Percentiles rank a stretch among this genome's conserved stretches.
Conservation (phyloP, 208 protist species). For the Kentomonas sorsogonicus region DNA sequence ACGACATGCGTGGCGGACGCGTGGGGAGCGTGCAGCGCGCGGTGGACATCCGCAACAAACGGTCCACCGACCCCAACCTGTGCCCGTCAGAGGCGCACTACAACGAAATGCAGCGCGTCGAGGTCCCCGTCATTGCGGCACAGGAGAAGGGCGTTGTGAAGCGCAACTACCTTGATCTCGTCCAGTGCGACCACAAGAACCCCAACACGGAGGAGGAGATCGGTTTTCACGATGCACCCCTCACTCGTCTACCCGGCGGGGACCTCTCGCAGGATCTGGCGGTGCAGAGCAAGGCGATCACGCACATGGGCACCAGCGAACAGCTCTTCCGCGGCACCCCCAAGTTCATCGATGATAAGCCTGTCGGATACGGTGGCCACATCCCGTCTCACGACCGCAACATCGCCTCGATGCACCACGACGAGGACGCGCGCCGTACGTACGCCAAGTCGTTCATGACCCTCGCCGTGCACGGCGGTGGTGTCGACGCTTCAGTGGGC, state of each 20-base stretch:
- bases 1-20: slow-evolving; percentile 51
- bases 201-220: slow-evolving; percentile 59
- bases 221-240: slow-evolving; percentile 37
- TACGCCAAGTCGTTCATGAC: slow-evolving; percentile 90
- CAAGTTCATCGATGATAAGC: slow-evolving; percentile 46
- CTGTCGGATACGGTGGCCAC: slow-evolving; percentile 61
- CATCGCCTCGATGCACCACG: slow-evolving; percentile 33
- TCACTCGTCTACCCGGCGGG: slow-evolving; percentile 31
- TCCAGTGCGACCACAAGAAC: slow-evolving; percentile 66
- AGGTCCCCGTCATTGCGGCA: slow-evolving; percentile 17
- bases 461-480: slow-evolving; percentile 78
- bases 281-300: slow-evolving; percentile 70
- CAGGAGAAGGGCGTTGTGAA: slow-evolving; percentile 36
- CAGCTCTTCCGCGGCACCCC: slow-evolving; percentile 67
- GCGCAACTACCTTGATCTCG: slow-evolving; percentile 74
- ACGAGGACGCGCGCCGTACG: slow-evolving; percentile 45
- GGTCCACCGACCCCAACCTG: slow-evolving; percentile 44
- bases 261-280: slow-evolving; percentile 39
- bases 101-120: slow-evolving; percentile 5
- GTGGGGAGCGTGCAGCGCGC: slow-evolving; percentile 68
- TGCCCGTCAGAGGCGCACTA: slow-evolving; percentile 30
- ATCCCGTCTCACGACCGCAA: slow-evolving; percentile 44
- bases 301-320: slow-evolving; percentile 53
- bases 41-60: slow-evolving; percentile 70
- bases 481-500: slow-evolving; percentile 42